phyloP scores from a whole-genome alignment of 495 filamentous ascomycete species.

The Tetracladium setigerum region DNA sequence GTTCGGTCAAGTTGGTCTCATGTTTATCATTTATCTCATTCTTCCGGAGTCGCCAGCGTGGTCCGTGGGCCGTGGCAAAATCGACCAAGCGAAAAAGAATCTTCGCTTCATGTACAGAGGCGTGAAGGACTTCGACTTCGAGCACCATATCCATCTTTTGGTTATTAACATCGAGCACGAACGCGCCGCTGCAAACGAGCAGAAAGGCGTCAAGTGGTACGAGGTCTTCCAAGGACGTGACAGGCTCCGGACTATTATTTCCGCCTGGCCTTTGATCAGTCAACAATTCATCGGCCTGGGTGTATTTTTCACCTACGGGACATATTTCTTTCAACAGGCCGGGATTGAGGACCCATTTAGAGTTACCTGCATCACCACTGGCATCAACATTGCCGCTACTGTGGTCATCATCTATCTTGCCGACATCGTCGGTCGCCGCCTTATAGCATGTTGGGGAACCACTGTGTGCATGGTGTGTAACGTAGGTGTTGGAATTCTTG shows the following conservation, averaged over 20 bases:
- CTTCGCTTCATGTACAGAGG: constrained; percentile 28
- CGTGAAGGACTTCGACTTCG: constrained; percentile 16
- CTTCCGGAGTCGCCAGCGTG: constrained; percentile 45
- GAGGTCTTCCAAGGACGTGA: constrained; percentile 34
- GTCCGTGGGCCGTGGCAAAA: constrained; percentile 49
- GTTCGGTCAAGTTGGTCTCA: constrained; percentile 15
- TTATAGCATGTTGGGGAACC: constrained; percentile 32
- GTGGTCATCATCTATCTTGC: constrained; percentile 25
- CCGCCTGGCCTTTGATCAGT: constrained; percentile 33
- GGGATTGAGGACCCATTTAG: constrained; percentile 33
- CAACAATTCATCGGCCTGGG: constrained; percentile 36
- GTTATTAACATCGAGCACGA: constrained; percentile 26
- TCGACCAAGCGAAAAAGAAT: constrained; percentile 38
- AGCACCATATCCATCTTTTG: constrained; percentile 33
- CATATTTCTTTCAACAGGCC: constrained; percentile 39
- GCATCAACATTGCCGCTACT: constrained; percentile 33
- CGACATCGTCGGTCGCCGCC: constrained; percentile 32
- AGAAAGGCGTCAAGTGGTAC: constrained; percentile 24
- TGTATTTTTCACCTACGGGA: constrained; percentile 34
- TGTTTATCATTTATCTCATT: constrained; percentile 27
- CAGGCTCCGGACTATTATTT: constrained; percentile 31
- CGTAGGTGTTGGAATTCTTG: constrained; percentile 34
- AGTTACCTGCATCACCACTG: constrained; percentile 34
- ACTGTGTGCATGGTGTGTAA: constrained; percentile 28
- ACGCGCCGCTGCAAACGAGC: constrained; percentile 23